Base-by-base conservation (phyloP, 345 rosid species). In the Pseudoturritis turrita region DNA sequence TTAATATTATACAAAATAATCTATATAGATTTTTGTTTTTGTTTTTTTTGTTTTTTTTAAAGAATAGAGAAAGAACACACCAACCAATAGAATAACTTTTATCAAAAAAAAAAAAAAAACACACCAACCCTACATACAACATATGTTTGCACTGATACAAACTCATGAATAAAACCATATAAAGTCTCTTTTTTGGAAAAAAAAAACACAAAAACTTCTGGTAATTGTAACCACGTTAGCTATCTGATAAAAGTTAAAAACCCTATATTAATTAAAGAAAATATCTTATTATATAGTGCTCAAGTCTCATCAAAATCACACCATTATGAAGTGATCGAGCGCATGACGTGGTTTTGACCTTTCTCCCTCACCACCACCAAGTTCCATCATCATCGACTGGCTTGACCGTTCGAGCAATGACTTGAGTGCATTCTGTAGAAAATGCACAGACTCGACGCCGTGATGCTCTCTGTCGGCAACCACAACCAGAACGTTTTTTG, bases 341-440 rank as follows among this genome's bases (percentile, higher is more conserved):
- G 75, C 81, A 68, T 96, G 83, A 64, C 99, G 77, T 66, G 97
- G 81, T 74, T 91, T 95, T 1, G 92, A 82, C 28, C 83, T 76
- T 8, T 89, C 98, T 41, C 54, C 68, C 22, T 28, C 70, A 40
- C 55, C 73, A 39, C 70, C 54, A 53, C 58, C 58, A 45, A 28
- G 65, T 75, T 49, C 70, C 65, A 69, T 54, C 74, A 62, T 15
- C 45, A 69, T 62, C 50, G 54, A 71, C 36, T 87, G 72, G 60
- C 77, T 87, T 2, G 93, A 85, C 50, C 96, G 82, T 77, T 95
- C 90, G 0, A 95, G 83, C 80, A 91, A 78, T 17, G 97, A 87
- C 77, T 88, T 86, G 25, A 95, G 75, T 5, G 97, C 90, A 46
- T 86, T 85, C 54, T 87, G 87, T 72, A 95, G 67, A 84, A 88